Conservation (phyloP, 352 stramenopile genomes). For the Globisporangium alternatum region DNA sequence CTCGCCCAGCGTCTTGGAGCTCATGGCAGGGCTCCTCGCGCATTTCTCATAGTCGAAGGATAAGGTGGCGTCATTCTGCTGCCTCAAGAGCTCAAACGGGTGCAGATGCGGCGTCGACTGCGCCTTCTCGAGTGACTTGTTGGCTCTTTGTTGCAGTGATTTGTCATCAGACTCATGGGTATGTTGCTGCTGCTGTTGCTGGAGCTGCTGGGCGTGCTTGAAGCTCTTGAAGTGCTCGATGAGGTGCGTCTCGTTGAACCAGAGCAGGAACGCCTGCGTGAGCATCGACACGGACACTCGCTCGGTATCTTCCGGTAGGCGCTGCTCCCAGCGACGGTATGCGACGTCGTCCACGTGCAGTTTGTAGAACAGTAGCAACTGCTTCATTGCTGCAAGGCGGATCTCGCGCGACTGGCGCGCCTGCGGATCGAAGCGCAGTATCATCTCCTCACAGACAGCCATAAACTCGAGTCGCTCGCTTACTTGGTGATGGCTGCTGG, state of each 20-base stretch:
- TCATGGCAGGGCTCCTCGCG: slow-evolving; percentile 21
- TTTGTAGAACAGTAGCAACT: slow-evolving; percentile 38
- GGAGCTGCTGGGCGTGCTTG: slow-evolving; percentile 10
- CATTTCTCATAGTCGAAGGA: slow-evolving; percentile 54
- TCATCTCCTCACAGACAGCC: slow-evolving; percentile 44
- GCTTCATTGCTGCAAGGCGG: slow-evolving; percentile 30
- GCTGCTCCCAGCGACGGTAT: slow-evolving; percentile 65
- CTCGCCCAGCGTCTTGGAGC: slow-evolving; percentile 20
- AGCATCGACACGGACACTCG: slow-evolving; percentile 37
- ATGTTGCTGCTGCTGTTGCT: slow-evolving; percentile 1
- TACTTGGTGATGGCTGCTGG: neutral
- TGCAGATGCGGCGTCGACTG: slow-evolving; percentile 32
- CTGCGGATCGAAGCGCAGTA: slow-evolving; percentile 42
- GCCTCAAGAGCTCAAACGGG: slow-evolving; percentile 43
- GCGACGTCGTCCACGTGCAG: slow-evolving; percentile 35
- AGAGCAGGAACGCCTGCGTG: slow-evolving; percentile 45
- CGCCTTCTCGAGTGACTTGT: slow-evolving; percentile 19
- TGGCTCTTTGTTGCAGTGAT: neutral
- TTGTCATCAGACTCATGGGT: neutral
- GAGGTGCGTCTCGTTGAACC: slow-evolving; percentile 48
- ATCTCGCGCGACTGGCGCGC: slow-evolving; percentile 30
- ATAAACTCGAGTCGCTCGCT: slow-evolving; percentile 35
- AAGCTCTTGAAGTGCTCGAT: slow-evolving; percentile 31
- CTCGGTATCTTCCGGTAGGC: slow-evolving; percentile 23
- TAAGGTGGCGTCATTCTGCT: slow-evolving; percentile 33